Percentiles rank a stretch among this genome's conserved stretches.
Evolutionary conservation across 768 basidiomycete genomes (phyloP).

Genomic region (Mrakia blollopis): DNA sequence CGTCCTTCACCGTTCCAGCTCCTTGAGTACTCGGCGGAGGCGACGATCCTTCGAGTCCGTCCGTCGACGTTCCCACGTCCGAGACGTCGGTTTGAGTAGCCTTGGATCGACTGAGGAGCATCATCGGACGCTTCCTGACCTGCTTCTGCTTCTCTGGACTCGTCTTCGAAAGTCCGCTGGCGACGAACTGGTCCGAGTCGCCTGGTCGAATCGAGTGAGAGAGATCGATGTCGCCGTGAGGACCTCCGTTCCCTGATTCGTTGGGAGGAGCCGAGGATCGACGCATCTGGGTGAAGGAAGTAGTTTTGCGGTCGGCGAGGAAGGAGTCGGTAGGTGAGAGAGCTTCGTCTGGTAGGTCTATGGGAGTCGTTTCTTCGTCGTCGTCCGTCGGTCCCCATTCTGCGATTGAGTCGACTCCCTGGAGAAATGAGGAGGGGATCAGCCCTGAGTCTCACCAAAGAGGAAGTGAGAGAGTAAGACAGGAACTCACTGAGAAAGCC

Average conservation of each 20-base stretch:
- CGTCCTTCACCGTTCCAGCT: slow-evolving; percentile 8
- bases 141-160: slow-evolving; percentile 32
- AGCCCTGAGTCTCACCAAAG: neutral
- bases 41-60: neutral
- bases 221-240: slow-evolving; percentile 2
- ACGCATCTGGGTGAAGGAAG: slow-evolving; percentile 36
- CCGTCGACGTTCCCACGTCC: slow-evolving; percentile 34
- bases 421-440: neutral
- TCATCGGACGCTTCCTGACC: slow-evolving; percentile 39
- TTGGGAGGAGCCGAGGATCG: slow-evolving; percentile 31
- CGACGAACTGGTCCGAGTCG: neutral
- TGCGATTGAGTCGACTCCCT: slow-evolving; percentile 41
- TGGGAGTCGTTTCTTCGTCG: slow-evolving; percentile 6
- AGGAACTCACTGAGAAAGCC: slow-evolving; percentile 27
- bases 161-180: slow-evolving; percentile 24
- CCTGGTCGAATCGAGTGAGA: slow-evolving; percentile 18
- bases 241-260: neutral
- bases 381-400: slow-evolving; percentile 36
- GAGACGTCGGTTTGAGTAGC: slow-evolving; percentile 64
- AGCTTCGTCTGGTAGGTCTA: slow-evolving; percentile 33
- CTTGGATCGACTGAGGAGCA: slow-evolving; percentile 59
- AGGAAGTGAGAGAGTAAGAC: neutral
- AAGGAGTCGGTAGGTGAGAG: slow-evolving; percentile 39
- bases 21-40: neutral
- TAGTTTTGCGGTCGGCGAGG: slow-evolving; percentile 35